A percentile compares a stretch with the other conserved stretches of the same genome.
phyloP scores from a whole-genome alignment of 2,329 filamentous ascomycete genomes.

The Hymenoscyphus repandus region DNA sequence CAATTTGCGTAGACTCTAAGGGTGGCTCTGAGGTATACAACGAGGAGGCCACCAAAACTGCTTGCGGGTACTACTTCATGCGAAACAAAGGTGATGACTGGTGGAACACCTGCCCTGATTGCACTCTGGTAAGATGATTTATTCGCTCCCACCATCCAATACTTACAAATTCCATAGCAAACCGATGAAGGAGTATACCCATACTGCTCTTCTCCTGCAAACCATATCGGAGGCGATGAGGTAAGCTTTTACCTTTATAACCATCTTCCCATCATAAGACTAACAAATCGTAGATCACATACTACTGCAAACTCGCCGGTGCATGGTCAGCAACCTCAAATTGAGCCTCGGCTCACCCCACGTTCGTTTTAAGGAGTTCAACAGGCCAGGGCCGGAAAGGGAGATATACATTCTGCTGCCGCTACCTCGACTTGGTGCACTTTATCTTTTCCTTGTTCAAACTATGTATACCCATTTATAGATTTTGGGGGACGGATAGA shows the following conservation, averaged over 20 bases:
- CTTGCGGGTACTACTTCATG: slow-evolving; percentile 12
- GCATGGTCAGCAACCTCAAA: neutral
- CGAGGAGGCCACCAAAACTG: slow-evolving; percentile 10
- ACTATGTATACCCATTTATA: no score
- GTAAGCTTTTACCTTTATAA: neutral
- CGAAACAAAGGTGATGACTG: slow-evolving; percentile 11
- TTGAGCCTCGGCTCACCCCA: no score
- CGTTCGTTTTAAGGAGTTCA: no score
- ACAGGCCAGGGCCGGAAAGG: no score
- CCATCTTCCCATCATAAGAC: neutral
- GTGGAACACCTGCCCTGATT: slow-evolving; percentile 18
- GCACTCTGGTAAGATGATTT: slow-evolving; percentile 1
- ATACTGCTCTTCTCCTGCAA: neutral
- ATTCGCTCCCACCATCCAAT: no score
- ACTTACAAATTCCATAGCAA: no score
- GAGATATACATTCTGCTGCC: no score
- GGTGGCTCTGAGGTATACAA: slow-evolving; percentile 8
- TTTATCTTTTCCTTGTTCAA: no score
- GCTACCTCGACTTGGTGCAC: no score
- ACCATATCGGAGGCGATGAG: neutral
- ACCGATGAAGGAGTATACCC: neutral
- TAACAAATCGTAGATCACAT: slow-evolving; percentile 7
- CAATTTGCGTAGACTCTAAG: slow-evolving; percentile 9
- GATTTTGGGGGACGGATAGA: no score
- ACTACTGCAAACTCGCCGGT: slow-evolving; percentile 13